Evolutionary conservation across 495 filamentous ascomycete genomes (phyloP).

Genomic region (Talaromyces adpressus): DNA sequence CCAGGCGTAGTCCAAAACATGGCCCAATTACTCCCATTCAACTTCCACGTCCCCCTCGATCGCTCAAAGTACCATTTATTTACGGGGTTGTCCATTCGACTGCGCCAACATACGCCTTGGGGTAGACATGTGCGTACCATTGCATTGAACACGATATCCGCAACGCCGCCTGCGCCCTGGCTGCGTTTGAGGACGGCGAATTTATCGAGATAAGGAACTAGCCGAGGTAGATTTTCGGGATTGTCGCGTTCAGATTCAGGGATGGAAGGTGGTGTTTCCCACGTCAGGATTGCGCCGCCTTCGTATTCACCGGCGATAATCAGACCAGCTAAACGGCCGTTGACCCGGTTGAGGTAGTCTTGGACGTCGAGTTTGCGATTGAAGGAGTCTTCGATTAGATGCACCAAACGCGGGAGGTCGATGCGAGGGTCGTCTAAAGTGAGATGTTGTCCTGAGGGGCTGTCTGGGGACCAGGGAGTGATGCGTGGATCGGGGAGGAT

Average conservation of each 20-base stretch:
- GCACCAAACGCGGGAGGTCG: slow-evolving; percentile 71
- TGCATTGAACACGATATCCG: slow-evolving; percentile 90
- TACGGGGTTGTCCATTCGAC: slow-evolving; percentile 72
- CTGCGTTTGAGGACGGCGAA: slow-evolving; percentile 86
- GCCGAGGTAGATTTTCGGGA: slow-evolving; percentile 39
- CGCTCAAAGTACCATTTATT: slow-evolving; percentile 97
- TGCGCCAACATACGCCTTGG: slow-evolving; percentile 72
- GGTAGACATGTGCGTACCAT: slow-evolving; percentile 90
- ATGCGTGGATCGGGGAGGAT: slow-evolving; percentile 66
- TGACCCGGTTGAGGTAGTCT: slow-evolving; percentile 73
- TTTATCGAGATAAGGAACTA: slow-evolving; percentile 95
- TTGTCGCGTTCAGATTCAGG: slow-evolving; percentile 38
- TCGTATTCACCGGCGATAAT: slow-evolving; percentile 97
- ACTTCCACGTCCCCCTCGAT: slow-evolving; percentile 71
- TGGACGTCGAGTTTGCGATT: slow-evolving; percentile 72
- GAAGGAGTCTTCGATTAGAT: slow-evolving; percentile 94
- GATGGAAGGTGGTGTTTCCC: slow-evolving; percentile 70
- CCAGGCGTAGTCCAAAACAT: slow-evolving; percentile 95
- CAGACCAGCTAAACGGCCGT: slow-evolving; percentile 73
- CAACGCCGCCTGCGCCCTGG: slow-evolving; percentile 87
- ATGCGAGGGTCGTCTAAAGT: slow-evolving; percentile 70
- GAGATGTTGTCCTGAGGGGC: slow-evolving; percentile 41
- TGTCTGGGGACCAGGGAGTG: slow-evolving; percentile 59
- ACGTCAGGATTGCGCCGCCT: slow-evolving; percentile 89
- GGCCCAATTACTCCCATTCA: slow-evolving; percentile 74